Evolutionary conservation across 208 protist species (phyloP), one percentile per base, ranked within the genome.

Genomic region (Kentomonas sorsogonicus): DNA sequence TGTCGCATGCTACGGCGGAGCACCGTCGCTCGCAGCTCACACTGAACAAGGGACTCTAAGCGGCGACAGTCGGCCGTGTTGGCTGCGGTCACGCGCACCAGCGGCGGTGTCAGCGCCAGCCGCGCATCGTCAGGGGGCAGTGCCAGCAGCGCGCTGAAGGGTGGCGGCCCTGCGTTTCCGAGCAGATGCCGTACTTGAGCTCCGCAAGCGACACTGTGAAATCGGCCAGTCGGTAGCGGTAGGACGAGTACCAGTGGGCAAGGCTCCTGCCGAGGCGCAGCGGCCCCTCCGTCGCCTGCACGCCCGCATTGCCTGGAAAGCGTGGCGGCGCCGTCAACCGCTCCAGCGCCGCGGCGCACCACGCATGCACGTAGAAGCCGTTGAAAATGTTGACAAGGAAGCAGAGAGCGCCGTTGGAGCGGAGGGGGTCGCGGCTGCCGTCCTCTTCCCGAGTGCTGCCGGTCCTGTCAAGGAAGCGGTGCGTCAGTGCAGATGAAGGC

Each of bases 181-280:
- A n/a, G n/a, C n/a, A n/a, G 34, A 92, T 74, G 45, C 76, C 78
- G 63, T 87, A 70, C 58, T 92, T 92, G 47, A 92, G 76, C 33
- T 82, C 81, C 25, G 33, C 66, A 11, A 88, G 62, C 3, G 75
- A 77, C 50, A 88, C 0, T 30, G 58, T 69, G 11, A 69, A 56
- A 15, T 34, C 22, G 13, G 74, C 85, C 50, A 92, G 76, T 7
- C 63, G 43, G 36, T 88, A 84, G 3, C 66, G 65, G 63, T 86
- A 74, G 15, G 40, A 51, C 52, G 69, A 63, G 56, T 85, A 77
- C 47, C 86, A 88, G 30, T 61, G 63, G 22, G 55, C 56, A 16
- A 47, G 23, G 33, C 23, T 66, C n/a, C 44, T 60, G 45, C 27
- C 30, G 36, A 2, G 6, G 29, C 16, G 31, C 0, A 15, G 23